Evolutionary conservation across 2,329 filamentous ascomycete genomes (phyloP).

Genomic region (Teratosphaeria nubilosa): DNA sequence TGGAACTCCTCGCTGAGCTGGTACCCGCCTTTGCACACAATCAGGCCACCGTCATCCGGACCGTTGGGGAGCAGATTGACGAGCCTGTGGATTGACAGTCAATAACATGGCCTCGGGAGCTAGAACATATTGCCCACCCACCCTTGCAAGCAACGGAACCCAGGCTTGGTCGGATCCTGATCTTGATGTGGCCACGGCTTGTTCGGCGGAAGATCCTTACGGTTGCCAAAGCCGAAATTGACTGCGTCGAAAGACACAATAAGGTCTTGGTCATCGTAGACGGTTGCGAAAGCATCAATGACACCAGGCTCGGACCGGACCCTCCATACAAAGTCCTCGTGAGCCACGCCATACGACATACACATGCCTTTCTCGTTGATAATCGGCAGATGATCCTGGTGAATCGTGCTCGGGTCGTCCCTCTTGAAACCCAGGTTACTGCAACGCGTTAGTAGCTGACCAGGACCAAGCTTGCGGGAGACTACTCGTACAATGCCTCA

Average conservation of each 20-base stretch:
- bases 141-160: conserved; percentile 44
- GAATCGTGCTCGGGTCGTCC: conserved; percentile 26
- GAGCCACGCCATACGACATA: conserved; percentile 36
- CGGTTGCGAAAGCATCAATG: conserved; percentile 36
- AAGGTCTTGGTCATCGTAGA: conserved; percentile 37
- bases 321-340: conserved; percentile 42
- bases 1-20: conserved; percentile 25
- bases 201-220: conserved; percentile 27
- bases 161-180: conserved; percentile 34
- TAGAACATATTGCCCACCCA: not conserved
- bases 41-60: conserved; percentile 28
- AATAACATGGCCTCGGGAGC: not conserved
- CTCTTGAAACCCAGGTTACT: conserved; percentile 29
- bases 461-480: conserved; percentile 9
- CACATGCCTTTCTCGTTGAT: conserved; percentile 43
- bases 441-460: conserved; percentile 7
- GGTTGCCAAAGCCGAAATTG: conserved; percentile 37
- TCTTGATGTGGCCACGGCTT: conserved; percentile 40
- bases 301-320: conserved; percentile 41
- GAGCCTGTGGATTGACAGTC: conserved; percentile 14
- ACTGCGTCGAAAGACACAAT: conserved; percentile 42
- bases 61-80: conserved; percentile 35
- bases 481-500: conserved; percentile 26
- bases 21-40: conserved; percentile 26
- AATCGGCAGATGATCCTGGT: conserved; percentile 25